These are phyloP conservation scores for Amanita subjunquillea DNA, from an alignment of 768 basidiomycete genomes.

Conservation along the genomic window DNA sequence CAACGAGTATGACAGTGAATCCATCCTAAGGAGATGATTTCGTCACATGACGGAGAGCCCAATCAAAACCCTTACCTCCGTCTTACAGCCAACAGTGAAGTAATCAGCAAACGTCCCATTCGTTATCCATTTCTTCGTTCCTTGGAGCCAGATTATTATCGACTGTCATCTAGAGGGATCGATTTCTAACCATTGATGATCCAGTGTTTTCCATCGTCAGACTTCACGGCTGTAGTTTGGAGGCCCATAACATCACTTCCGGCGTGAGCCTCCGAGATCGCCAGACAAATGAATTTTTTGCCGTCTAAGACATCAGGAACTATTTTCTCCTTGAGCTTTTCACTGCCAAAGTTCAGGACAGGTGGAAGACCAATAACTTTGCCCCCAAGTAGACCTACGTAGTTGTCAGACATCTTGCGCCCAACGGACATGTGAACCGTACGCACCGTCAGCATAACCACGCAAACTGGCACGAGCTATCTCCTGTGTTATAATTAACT, in stretches of 20 bases:
- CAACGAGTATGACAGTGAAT: conserved; percentile 71
- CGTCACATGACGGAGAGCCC: neutral
- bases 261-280: conserved; percentile 84
- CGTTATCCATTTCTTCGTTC: conserved; percentile 84
- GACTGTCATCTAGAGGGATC: neutral
- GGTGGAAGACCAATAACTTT: conserved; percentile 84
- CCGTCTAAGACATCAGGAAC: conserved; percentile 62
- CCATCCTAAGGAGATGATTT: conserved; percentile 34
- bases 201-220: conserved; percentile 75
- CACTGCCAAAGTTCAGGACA: conserved; percentile 78
- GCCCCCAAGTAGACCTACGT: conserved; percentile 55
- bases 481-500: conserved; percentile 85
- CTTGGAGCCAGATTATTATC: conserved; percentile 7
- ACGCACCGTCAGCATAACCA: conserved; percentile 74
- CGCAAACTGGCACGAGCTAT: conserved; percentile 56
- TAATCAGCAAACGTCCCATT: conserved; percentile 56
- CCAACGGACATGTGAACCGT: neutral
- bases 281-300: conserved; percentile 79
- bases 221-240: conserved; percentile 68
- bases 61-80: conserved; percentile 24
- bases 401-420: conserved; percentile 10
- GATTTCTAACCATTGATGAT: conserved; percentile 55
- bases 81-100: conserved; percentile 69
- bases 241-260: conserved; percentile 79
- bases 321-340: conserved; percentile 45